phyloP scores from a whole-genome alignment of 2,329 filamentous ascomycete species.

The Sclerotiophoma versabilis region DNA sequence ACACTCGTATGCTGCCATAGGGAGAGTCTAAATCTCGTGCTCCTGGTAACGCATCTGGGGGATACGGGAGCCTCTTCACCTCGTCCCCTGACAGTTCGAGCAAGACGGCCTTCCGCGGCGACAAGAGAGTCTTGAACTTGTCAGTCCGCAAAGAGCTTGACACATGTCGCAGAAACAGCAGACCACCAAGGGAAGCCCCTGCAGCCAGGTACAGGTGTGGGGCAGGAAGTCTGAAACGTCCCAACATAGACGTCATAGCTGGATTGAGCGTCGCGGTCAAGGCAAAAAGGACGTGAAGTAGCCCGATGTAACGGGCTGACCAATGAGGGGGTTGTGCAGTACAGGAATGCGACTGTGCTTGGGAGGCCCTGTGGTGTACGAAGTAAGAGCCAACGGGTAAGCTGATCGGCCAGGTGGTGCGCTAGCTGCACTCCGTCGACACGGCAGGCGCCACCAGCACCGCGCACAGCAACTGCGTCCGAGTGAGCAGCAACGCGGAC shows the following conservation, averaged over 20 bases:
- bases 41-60: constrained; percentile 73
- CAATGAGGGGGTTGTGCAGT: constrained; percentile 25
- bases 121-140: constrained; percentile 27
- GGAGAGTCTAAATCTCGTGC: constrained; percentile 71
- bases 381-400: constrained; percentile 1
- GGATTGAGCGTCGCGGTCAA: constrained; percentile 18
- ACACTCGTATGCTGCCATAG: constrained; percentile 75
- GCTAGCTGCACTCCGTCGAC: constrained; percentile 9
- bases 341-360: constrained; percentile 24
- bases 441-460: constrained; percentile 10
- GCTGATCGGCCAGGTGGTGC: constrained; percentile 15
- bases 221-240: constrained; percentile 28
- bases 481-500: not conserved
- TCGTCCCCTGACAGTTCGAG: constrained; percentile 32
- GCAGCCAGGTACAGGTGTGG: constrained; percentile 31
- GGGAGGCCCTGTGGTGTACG: constrained; percentile 5
- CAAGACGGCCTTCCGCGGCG: constrained; percentile 39
- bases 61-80: constrained; percentile 61
- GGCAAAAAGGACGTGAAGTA: constrained; percentile 17
- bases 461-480: not conserved
- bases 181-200: constrained; percentile 36
- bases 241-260: constrained; percentile 16
- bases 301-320: constrained; percentile 15
- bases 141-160: constrained; percentile 26
- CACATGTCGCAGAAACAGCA: constrained; percentile 33